Evolutionary conservation across 1,139 yeast species (phyloP).

Genomic region (Protomyces lactucae-debilis): DNA sequence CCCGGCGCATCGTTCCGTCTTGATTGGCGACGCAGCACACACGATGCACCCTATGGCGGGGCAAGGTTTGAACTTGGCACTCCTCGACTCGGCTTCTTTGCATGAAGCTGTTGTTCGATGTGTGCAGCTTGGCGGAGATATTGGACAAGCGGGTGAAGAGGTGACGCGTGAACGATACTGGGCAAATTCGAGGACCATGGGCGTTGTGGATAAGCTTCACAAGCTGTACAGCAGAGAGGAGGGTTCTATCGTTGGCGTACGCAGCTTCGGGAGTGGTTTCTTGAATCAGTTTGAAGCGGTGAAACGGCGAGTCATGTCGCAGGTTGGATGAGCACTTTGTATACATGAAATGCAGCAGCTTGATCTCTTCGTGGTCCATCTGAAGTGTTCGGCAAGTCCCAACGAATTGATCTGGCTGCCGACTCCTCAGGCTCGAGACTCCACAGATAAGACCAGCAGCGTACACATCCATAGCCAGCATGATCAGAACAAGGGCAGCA

Average conservation of each 20-base stretch:
- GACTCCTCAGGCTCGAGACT: too few species aligned
- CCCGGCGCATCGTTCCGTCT: conserved; percentile 73
- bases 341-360: not conserved
- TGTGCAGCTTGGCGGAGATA: conserved; percentile 72
- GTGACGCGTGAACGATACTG: conserved; percentile 80
- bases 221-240: conserved; percentile 75
- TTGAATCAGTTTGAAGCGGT: conserved; percentile 49
- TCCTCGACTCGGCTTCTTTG: conserved; percentile 75
- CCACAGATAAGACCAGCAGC: not conserved
- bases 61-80: conserved; percentile 98
- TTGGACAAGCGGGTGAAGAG: conserved; percentile 62
- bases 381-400: not conserved
- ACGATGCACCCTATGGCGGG: conserved; percentile 97
- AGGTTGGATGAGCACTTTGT: conserved; percentile 3
- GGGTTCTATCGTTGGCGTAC: conserved; percentile 64
- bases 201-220: conserved; percentile 87
- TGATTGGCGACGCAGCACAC: conserved; percentile 97
- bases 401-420: not conserved
- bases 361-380: not conserved
- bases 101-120: conserved; percentile 68
- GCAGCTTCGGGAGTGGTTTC: conserved; percentile 70
- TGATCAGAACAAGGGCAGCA: not conserved
- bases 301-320: conserved; percentile 19
- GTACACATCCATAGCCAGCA: not conserved
- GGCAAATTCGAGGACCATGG: conserved; percentile 70